These are phyloP conservation scores for Calonectria pauciramosa DNA, from an alignment of 2,329 filamentous ascomycete genomes.

Conservation along the genomic window DNA sequence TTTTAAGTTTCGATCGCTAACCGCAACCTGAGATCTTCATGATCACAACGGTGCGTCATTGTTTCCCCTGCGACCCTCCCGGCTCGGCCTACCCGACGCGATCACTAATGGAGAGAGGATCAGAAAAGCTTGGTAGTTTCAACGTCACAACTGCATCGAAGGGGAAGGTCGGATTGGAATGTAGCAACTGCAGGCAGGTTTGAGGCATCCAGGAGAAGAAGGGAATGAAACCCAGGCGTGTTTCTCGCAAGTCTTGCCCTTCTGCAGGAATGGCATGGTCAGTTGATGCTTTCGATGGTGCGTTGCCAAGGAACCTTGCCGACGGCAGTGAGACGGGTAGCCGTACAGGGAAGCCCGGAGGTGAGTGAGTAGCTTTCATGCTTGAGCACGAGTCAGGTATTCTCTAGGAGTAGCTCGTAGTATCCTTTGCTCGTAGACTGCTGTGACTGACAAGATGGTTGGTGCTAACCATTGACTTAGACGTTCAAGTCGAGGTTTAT, in stretches of 20 bases:
- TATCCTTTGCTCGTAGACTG: neutral
- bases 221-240: neutral
- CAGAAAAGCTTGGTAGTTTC: neutral
- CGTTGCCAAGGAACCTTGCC: neutral
- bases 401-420: no score
- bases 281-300: neutral
- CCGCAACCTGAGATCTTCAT: constrained; percentile 7
- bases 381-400: neutral
- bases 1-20: constrained; percentile 7
- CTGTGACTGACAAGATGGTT: neutral
- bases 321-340: neutral
- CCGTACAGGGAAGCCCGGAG: neutral
- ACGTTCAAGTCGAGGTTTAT: neutral
- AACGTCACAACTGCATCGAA: neutral
- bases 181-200: neutral
- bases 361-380: neutral
- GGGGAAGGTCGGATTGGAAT: neutral
- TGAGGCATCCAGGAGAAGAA: neutral
- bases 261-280: neutral
- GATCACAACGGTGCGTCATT: neutral
- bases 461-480: no score
- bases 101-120: neutral
- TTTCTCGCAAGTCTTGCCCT: neutral
- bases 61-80: neutral
- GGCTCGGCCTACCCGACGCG: neutral